phyloP scores from a whole-genome alignment of 208 protist genomes.

The Trypanosoma cruzi region DNA sequence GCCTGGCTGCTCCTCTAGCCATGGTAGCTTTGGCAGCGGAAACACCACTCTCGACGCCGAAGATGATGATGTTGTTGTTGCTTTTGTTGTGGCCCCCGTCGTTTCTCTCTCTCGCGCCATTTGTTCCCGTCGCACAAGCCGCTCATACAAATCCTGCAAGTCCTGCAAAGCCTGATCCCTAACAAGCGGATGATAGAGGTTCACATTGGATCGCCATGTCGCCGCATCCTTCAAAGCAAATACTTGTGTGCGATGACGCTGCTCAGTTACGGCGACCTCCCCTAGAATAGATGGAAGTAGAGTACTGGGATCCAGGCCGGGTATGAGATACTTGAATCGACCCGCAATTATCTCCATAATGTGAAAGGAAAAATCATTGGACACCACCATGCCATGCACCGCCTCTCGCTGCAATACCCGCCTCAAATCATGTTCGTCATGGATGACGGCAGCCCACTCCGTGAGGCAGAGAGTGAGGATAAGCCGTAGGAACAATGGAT shows the following conservation, averaged over 20 bases:
- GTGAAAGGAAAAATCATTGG: not conserved
- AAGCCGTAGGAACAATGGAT: slow-evolving; percentile 48
- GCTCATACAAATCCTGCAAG: slow-evolving; percentile 39
- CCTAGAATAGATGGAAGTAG: slow-evolving; percentile 31
- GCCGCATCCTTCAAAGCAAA: slow-evolving; percentile 53
- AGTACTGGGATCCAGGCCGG: not conserved
- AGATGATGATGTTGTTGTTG: not conserved
- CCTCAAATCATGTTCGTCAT: slow-evolving; percentile 10
- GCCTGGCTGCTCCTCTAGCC: slow-evolving; percentile 13
- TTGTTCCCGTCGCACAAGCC: slow-evolving; percentile 23
- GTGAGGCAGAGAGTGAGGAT: slow-evolving; percentile 49
- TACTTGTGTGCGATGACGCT: slow-evolving; percentile 26
- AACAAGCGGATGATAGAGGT: slow-evolving; percentile 46
- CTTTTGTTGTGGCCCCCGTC: slow-evolving; percentile 2
- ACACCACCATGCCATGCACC: slow-evolving; percentile 20
- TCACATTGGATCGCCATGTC: slow-evolving; percentile 50
- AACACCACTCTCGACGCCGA: slow-evolving; percentile 8
- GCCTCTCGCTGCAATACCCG: slow-evolving; percentile 2
- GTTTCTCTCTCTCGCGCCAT: not conserved
- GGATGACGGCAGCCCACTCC: slow-evolving; percentile 5
- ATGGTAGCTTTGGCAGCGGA: slow-evolving; percentile 16
- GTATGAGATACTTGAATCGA: slow-evolving; percentile 5
- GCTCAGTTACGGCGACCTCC: slow-evolving; percentile 41
- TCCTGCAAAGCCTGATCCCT: slow-evolving; percentile 33
- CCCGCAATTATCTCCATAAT: not conserved